Evolutionary conservation across 371 early-diverging fungal species (phyloP).

Genomic region (Mucor piriformis): DNA sequence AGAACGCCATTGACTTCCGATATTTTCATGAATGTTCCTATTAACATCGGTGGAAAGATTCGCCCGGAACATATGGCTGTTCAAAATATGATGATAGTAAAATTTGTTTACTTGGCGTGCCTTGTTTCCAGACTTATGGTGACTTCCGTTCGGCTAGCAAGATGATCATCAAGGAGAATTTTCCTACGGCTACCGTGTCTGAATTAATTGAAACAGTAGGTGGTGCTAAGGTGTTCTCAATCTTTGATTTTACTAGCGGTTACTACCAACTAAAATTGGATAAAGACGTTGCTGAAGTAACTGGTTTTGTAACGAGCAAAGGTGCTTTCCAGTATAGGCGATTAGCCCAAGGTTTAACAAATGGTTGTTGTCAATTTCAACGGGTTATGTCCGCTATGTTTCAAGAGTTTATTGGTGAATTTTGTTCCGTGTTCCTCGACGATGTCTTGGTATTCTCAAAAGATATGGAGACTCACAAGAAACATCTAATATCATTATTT

Average conservation of each 20-base stretch:
- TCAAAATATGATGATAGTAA: constrained; percentile 2
- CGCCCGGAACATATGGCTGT: not conserved
- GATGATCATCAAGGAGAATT: constrained; percentile 24
- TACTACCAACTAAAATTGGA: constrained; percentile 47
- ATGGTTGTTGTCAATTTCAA: constrained; percentile 37
- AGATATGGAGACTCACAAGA: constrained; percentile 36
- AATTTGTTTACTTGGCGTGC: constrained; percentile 17
- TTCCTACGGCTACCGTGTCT: constrained; percentile 40
- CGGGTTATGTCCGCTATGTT: constrained; percentile 33
- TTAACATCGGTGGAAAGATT: constrained; percentile 10
- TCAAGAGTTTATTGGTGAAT: constrained; percentile 20
- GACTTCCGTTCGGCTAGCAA: constrained; percentile 53
- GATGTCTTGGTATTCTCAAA: constrained; percentile 18
- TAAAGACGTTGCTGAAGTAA: constrained; percentile 26
- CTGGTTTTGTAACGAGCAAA: constrained; percentile 43
- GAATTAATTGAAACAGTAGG: constrained; percentile 30
- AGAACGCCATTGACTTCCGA: not conserved
- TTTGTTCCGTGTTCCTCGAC: constrained; percentile 46
- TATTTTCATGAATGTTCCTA: not conserved
- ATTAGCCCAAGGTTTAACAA: constrained; percentile 44
- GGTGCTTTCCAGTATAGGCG: no score
- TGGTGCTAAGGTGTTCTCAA: constrained; percentile 28
- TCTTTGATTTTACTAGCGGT: constrained; percentile 41
- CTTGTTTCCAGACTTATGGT: constrained; percentile 22
- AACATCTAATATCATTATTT: constrained; percentile 37